phyloP scores from a whole-genome alignment of 106 monocot genomes.

The Triglochin maritima region DNA sequence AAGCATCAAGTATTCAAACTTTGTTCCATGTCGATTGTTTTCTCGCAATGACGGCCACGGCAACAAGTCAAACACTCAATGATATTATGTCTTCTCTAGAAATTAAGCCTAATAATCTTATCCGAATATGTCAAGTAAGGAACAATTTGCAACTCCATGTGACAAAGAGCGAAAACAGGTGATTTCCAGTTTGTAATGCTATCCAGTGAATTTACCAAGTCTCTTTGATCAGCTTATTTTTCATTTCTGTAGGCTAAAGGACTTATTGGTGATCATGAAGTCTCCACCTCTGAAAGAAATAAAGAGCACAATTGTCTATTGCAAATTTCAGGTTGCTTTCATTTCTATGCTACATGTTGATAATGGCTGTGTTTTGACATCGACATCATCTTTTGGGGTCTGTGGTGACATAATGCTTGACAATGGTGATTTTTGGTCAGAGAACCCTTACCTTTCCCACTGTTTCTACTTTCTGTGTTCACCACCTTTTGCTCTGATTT shows the following conservation, averaged over 20 bases:
- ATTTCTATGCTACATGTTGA: not conserved
- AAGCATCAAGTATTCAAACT: constrained; percentile 46
- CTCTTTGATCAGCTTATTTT: not conserved
- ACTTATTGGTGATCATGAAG: constrained; percentile 63
- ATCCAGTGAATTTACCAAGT: not conserved
- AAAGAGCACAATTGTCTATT: constrained; percentile 82
- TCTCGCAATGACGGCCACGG: constrained; percentile 99
- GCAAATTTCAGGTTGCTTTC: constrained; percentile 90
- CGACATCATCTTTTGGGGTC: too few relatives aligned
- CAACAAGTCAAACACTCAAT: constrained; percentile 61
- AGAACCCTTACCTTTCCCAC: too few relatives aligned
- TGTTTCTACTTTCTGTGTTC: too few relatives aligned
- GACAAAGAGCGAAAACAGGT: constrained; percentile 61
- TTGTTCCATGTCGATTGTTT: constrained; percentile 55
- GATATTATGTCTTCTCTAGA: constrained; percentile 68
- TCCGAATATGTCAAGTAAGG: constrained; percentile 55
- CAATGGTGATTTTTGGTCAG: too few relatives aligned
- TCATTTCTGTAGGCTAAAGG: constrained; percentile 55
- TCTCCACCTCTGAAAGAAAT: constrained; percentile 49
- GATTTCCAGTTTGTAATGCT: not conserved
- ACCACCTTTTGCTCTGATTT: too few relatives aligned
- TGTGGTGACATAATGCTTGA: too few relatives aligned
- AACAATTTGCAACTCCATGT: constrained; percentile 73
- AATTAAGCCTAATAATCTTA: constrained; percentile 51
- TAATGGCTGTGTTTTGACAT: too few relatives aligned